Conservation (phyloP, 1,284 basidiomycete genomes). For the Ustilago vetiveriae region DNA sequence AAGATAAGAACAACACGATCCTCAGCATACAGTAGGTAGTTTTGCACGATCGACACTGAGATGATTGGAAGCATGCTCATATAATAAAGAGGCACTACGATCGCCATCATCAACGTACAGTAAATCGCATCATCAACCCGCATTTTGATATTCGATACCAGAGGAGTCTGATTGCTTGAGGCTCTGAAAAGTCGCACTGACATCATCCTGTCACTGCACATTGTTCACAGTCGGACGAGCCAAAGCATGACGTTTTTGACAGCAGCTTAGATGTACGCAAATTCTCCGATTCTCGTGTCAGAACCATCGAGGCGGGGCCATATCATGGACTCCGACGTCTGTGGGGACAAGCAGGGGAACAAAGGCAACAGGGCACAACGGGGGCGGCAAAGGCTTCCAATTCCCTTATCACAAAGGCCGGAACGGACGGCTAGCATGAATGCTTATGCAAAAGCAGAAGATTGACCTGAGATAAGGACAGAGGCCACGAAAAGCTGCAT, state of each 20-base stretch:
- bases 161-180: too few species aligned
- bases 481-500: too few species aligned
- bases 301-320: background rate
- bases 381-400: too few species aligned
- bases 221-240: too few species aligned
- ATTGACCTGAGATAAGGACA: background rate
- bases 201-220: too few species aligned
- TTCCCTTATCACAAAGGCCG: background rate
- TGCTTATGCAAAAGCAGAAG: background rate
- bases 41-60: too few species aligned
- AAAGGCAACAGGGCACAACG: too few species aligned
- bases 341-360: background rate
- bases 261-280: conserved; percentile 2
- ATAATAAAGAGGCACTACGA: too few species aligned
- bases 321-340: background rate
- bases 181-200: background rate
- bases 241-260: too few species aligned
- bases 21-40: too few species aligned
- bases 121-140: background rate
- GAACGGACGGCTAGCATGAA: background rate
- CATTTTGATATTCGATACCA: too few species aligned
- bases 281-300: conserved; percentile 6
- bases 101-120: background rate
- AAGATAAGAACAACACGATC: background rate
- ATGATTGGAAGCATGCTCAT: too few species aligned